Evolutionary conservation across 768 basidiomycete genomes (phyloP), one percentile per base, ranked within the genome.

Genomic region (Agaricus blazei): DNA sequence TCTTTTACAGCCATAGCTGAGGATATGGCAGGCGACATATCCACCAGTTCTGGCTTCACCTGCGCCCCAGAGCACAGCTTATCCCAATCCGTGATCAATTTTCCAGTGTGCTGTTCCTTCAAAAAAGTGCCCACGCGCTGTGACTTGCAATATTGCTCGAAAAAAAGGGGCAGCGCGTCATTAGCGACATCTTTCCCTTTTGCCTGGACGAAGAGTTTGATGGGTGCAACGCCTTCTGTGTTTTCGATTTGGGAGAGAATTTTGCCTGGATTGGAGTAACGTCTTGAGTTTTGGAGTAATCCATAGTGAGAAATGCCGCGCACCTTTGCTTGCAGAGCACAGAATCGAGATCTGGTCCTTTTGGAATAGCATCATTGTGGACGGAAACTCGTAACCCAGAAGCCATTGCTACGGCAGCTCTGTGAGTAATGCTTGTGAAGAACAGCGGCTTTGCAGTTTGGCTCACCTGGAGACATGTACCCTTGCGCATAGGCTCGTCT

Each of bases 321-420:
- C 58, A 93, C 94, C 90, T 82, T 98, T 96, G 19, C 87, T 90
- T 1, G 89, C 80, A 24, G 93, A 95, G 59, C 91, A 94, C 27
- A 97, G 72, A 40, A 98, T 87, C 34, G 75, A 75, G 19, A 98
- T 72, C 64, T 82, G 88, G 52, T 86, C 76, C 63, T 87, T 87
- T 55, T 85, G 80, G 63, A 98, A 89, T 19, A 98, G 74, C 56
- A 95, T 79, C 28, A 98, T 75, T 0, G 96, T 98, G 0, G 93
- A 93, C 2, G 96, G 97, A 65, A 98, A 98, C 70, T 99, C 96
- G 69, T 94, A 98, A 12, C 95, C 96, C 38, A 98, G 80, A 15
- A 99, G 77, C 91, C 94, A 97, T 66, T 94, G 95, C 96, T 97
- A 60, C 56, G 48, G 46, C 29, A 48, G 52, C 59, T 58, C 57